Evolutionary conservation across 768 basidiomycete genomes (phyloP), one percentile per base, ranked within the genome.

Genomic region (Lactarius sanguifluus): DNA sequence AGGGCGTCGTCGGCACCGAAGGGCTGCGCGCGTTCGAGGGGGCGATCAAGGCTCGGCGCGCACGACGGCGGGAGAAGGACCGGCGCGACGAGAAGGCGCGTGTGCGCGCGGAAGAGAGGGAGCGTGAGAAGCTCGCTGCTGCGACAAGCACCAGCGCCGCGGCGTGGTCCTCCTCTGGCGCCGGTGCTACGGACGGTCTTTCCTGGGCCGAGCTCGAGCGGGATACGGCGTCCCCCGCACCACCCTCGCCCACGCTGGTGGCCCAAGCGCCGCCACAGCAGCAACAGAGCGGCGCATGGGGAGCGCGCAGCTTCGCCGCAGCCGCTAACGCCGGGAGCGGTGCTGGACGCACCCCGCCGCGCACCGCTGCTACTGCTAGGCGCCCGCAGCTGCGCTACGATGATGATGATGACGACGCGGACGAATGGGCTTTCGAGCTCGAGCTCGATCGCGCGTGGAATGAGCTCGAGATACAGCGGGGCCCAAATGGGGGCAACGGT

Each of bases 51-150:
- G 83, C 85, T 77, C 87, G 96, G 36, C 82, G 87, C 1, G 75
- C 83, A 12, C 83, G 89, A 69, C 82, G 94, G 70, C 87, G 87
- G 75, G 94, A 96, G 76, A 92, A 91, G 78, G 87, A 82, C 59
- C 82, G 84, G 75, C 92, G 89, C 74, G 96, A 98, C 73, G 94
- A 98, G 75, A 83, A 87, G 56, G 96, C 96, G 2, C 87, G 88
- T 59, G 79, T 79, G 1, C 81, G 85, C 18, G 91, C 90, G 30
- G 96, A 98, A 77, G 89, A 90, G 72, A 81, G 80, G 62, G 92
- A 71, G 55, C 61, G 65, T 38, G 72, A 72, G 45, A 72, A 73
- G 64, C 66, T 75, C 36, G 52, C 69, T 3, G 52, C 69, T 2
- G 61, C 16, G 30, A 36, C 34, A 7, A 15, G 28, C 12, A n/a